phyloP scores from a whole-genome alignment of 352 stramenopile genomes.

The Globisporangium orthogonon region DNA sequence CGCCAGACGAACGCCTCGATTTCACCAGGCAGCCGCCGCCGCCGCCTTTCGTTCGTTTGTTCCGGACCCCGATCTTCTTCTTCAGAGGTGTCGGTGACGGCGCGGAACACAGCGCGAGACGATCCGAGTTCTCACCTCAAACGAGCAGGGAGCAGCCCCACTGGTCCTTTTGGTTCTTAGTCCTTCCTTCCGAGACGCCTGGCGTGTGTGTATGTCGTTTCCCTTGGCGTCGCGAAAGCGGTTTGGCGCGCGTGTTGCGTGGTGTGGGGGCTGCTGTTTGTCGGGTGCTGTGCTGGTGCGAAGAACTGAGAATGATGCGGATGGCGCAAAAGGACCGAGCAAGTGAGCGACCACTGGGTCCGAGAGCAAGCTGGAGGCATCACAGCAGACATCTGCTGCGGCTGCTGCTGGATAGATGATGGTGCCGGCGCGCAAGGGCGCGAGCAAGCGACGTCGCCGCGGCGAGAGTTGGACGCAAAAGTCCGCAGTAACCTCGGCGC shows the following conservation, averaged over 20 bases:
- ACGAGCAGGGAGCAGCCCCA: not conserved
- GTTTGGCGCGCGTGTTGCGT: not conserved
- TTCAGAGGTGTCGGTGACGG: not conserved
- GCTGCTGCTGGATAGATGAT: not conserved
- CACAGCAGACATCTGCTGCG: too few relatives aligned
- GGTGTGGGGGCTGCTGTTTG: not conserved
- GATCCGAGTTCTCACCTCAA: not conserved
- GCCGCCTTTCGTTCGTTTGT: not conserved
- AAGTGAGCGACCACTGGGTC: not conserved
- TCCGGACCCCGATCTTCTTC: not conserved
- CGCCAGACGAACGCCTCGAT: slow-evolving; percentile 10
- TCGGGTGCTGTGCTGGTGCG: not conserved
- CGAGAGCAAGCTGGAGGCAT: too few relatives aligned
- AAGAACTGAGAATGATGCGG: not conserved
- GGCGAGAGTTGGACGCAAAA: not conserved
- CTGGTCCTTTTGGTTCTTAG: not conserved
- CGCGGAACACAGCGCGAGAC: not conserved
- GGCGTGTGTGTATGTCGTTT: not conserved
- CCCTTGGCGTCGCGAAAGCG: not conserved
- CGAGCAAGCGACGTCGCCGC: not conserved
- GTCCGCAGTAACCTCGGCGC: not conserved
- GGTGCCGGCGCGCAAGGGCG: not conserved
- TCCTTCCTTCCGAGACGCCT: not conserved
- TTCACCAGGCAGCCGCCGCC: slow-evolving; percentile 1
- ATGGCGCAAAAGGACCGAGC: not conserved